Percentiles rank a stretch among this genome's conserved stretches.
Evolutionary conservation across 2,329 filamentous ascomycete species (phyloP).

Genomic region (Catunica adiposa): DNA sequence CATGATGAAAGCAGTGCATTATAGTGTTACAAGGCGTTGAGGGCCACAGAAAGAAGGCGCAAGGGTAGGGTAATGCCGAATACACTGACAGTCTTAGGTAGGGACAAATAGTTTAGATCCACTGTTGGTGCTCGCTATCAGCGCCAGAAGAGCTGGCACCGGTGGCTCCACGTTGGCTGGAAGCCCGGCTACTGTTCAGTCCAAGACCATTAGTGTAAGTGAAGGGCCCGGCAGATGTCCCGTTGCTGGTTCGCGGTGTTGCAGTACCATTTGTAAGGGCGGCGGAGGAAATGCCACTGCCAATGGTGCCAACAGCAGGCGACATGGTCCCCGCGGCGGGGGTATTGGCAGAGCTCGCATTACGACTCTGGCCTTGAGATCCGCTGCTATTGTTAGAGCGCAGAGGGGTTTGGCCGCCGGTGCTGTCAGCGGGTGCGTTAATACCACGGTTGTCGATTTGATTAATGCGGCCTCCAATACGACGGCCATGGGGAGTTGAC

Average conservation of each 20-base stretch:
- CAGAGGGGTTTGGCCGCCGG: conserved; percentile 36
- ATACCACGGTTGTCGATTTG: conserved; percentile 35
- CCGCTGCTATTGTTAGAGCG: conserved; percentile 17
- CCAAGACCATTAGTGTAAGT: conserved; percentile 13
- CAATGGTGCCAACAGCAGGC: conserved; percentile 8
- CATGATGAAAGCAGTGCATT: conserved; percentile 13
- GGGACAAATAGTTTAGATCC: conserved; percentile 23
- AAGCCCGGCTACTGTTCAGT: not conserved
- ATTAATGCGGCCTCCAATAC: conserved; percentile 77
- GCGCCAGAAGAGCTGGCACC: not conserved
- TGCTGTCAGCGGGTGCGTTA: conserved; percentile 36
- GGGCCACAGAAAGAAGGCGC: conserved; percentile 11
- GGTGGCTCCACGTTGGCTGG: conserved; percentile 1
- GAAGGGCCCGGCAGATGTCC: not conserved
- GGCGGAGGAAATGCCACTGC: conserved; percentile 7
- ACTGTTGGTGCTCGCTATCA: conserved; percentile 21
- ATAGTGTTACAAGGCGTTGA: conserved; percentile 13
- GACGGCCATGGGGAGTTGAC: conserved; percentile 82
- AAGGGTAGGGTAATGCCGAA: too few relatives aligned
- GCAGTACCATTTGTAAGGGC: conserved; percentile 9
- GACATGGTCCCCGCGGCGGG: conserved; percentile 10
- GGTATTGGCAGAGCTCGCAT: conserved; percentile 3
- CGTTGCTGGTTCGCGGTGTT: conserved; percentile 9
- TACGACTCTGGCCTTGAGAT: conserved; percentile 13
- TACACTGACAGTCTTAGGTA: not conserved